Conservation (phyloP, 1,284 basidiomycete species). For the Trichosporon sp. region DNA sequence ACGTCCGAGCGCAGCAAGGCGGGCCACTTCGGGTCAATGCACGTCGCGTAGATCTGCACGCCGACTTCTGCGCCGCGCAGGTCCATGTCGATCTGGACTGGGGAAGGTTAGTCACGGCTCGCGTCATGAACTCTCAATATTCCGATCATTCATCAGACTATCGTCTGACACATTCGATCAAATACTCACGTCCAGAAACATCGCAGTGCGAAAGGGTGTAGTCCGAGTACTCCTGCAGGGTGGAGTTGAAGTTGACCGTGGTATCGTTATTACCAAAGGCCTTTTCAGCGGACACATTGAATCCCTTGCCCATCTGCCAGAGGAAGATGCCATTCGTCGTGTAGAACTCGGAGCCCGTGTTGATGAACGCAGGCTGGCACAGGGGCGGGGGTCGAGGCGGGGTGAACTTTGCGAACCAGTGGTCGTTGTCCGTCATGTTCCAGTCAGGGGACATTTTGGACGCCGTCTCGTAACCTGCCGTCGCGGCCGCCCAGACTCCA, state of each 20-base stretch:
- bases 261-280: constrained; percentile 8
- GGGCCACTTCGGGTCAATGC: constrained; percentile 22
- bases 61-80: constrained; percentile 12
- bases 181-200: constrained; percentile 11
- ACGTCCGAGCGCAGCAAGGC: constrained; percentile 13
- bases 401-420: constrained; percentile 23
- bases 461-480: constrained; percentile 16
- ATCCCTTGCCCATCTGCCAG: constrained; percentile 23
- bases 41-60: constrained; percentile 20
- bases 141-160: not conserved
- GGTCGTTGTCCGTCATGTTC: constrained; percentile 21
- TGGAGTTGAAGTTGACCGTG: constrained; percentile 18
- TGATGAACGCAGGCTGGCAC: constrained; percentile 21
- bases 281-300: constrained; percentile 12
- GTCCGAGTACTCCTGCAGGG: constrained; percentile 17
- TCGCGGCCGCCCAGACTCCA: constrained; percentile 19
- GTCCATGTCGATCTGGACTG: constrained; percentile 18
- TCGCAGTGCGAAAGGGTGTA: constrained; percentile 18
- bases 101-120: not conserved
- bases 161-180: not conserved
- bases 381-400: constrained; percentile 9
- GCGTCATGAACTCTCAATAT: no score
- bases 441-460: constrained; percentile 17
- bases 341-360: constrained; percentile 15
- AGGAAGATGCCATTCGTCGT: constrained; percentile 20